Evolutionary conservation across 192 early-diverging fungal genomes (phyloP), one percentile per base, ranked within the genome.

Genomic region (Umbelopsis isabellina): DNA sequence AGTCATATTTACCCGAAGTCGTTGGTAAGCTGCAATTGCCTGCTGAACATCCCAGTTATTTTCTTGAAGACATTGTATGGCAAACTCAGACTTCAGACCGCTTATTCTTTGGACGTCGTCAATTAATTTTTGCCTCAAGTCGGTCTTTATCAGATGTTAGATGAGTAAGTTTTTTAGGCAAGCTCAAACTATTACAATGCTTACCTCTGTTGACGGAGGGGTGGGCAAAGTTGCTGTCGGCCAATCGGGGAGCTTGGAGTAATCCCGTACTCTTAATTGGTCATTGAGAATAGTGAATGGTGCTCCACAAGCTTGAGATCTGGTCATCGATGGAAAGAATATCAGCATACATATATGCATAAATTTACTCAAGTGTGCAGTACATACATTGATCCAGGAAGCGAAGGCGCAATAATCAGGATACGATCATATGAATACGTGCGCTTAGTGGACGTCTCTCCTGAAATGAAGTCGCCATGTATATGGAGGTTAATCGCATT

Each of bases 391-490:
- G 55, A 35, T 7, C 27, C 30, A 35, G 55, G 18, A 5, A 25
- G 25, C 13, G 55, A 13, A 35, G 55, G 55, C 2, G 55, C 55
- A 13, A 61, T 35, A 18, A 61, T 22, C 1, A 61, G 55, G 7
- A 25, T 35, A 5, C 55, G 55, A 25, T 61, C 55, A 61, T 35
- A 61, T 6, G 55, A 61, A 35, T 35, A 61, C 15, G 55, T 35
- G 10, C 33, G 21, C 12, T 35, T 61, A 30, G 33, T 13, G 7
- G 55, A 30, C 18, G 27, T 12, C 0, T 61, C 55, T 61, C 16
- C 12, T 33, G 55, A 61, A 27, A 30, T 61, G 27, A 61, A 61
- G n/a, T 61, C 55, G n/a, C 55, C 55, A 61, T 61, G 55, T 37
- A 61, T 61, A 30, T 15, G 27, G 30, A 61, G 25, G 15, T 61